Base-by-base conservation (phyloP, 345 rosid genomes). In the Dimocarpus longan region DNA sequence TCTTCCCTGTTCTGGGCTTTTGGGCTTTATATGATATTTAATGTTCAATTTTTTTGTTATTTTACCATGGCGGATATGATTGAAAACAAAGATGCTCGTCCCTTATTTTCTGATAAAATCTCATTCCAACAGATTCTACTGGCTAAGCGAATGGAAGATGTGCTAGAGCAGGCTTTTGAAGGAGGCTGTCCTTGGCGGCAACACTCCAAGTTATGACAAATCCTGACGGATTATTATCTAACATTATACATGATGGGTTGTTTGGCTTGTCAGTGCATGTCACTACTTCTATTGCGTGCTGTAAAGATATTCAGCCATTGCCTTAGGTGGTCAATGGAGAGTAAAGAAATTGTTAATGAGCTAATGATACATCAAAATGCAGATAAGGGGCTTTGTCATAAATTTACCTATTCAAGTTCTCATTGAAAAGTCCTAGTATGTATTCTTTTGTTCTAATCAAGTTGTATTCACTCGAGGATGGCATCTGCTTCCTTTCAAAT, bases 101-200 rank as follows among this genome's bases (percentile, higher is more conserved):
- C 28, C 26, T 56, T 8, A 24, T 10, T 28, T 21, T 39, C 65
- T 22, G 59, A 54, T 18, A 54, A 54, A 54, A 26, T 11, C 37
- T 64, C 9, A 52, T 62, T 56, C 78, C 39, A 7, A 12, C 97
- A 96, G 99, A 86, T 96, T 62, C 72, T 96, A 68, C 86, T 87
- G 66, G 99, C 97, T 22, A 94, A 93, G 90, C 86, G 94, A 81
- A 88, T 96, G 97, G 99, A 96, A 83, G 98, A 96, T 44, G 98
- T 94, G 12, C 76, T 96, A 83, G 98, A 94, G 76, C 93, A 93
- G 50, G 98, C 99, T 42, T 94, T 96, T 42, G 98, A 94, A 80
- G 98, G 97, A 13, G 99, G 98, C 37, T 96, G 95, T 86, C 99
- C 97, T 56, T 94, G 94, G 99, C 86, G 92, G 32, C 91, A 82